phyloP scores from a whole-genome alignment of 306 rosid species.

The Aeschynomene evenia region DNA sequence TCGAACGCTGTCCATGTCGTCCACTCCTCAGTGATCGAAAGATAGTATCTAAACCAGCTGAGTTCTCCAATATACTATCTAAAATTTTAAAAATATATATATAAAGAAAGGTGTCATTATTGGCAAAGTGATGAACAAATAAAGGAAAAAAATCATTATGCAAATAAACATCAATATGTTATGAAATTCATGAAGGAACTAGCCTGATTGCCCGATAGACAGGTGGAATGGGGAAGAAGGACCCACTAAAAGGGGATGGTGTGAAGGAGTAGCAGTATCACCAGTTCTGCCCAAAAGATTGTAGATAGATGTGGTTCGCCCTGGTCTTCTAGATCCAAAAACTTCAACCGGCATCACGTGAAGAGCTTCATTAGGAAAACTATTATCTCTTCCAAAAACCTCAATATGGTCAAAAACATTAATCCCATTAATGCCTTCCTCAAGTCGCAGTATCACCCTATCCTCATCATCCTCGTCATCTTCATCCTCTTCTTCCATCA shows the following conservation, averaged over 20 bases:
- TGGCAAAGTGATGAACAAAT: not conserved
- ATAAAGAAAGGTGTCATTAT: not conserved
- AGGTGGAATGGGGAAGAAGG: conserved; percentile 57
- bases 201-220: conserved; percentile 71
- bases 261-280: conserved; percentile 74
- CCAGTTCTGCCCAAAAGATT: conserved; percentile 91
- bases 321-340: conserved; percentile 90
- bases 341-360: conserved; percentile 99
- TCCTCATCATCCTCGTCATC: conserved; percentile 98
- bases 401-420: conserved; percentile 96
- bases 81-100: not conserved
- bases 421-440: conserved; percentile 98
- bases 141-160: not conserved
- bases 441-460: conserved; percentile 91
- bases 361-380: conserved; percentile 79
- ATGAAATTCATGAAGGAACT: conserved; percentile 18
- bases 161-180: not conserved
- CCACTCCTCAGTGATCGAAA: conserved; percentile 95
- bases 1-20: conserved; percentile 91
- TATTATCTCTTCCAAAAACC: conserved; percentile 88
- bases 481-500: conserved; percentile 93
- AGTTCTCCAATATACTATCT: conserved; percentile 68
- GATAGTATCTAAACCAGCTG: conserved; percentile 71
- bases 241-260: conserved; percentile 90
- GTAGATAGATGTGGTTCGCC: conserved; percentile 95